Evolutionary conservation across 148 eudicot species (phyloP).

Genomic region (Polygonum maritimum): DNA sequence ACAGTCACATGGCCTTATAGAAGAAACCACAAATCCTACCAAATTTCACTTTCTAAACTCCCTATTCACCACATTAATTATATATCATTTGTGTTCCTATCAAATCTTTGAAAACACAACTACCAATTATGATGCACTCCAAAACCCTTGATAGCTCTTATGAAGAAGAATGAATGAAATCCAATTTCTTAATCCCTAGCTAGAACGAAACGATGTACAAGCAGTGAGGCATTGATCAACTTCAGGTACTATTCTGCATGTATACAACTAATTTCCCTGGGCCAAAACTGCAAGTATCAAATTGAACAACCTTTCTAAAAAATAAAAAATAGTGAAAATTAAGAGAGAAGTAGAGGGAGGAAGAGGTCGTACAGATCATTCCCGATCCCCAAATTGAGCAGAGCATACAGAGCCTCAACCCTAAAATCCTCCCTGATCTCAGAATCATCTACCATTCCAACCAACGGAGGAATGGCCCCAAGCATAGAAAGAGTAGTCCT

Average conservation of each 20-base stretch:
- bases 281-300: background rate
- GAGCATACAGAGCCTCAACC: conserved; percentile 65
- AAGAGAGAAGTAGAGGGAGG: conserved; percentile 1
- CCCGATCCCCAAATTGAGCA: conserved; percentile 78
- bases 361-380: conserved; percentile 52
- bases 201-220: background rate
- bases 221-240: background rate
- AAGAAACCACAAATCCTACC: conserved; percentile 1
- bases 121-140: background rate
- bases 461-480: conserved; percentile 89
- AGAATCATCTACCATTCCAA: conserved; percentile 38
- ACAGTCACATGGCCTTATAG: background rate
- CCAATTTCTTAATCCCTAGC: background rate
- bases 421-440: conserved; percentile 17
- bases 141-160: background rate
- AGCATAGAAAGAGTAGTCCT: conserved; percentile 56
- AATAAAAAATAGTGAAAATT: background rate
- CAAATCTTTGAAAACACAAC: background rate
- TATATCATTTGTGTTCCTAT: background rate
- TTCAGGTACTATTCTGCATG: background rate
- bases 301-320: background rate
- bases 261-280: background rate
- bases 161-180: background rate
- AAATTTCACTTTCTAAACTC: background rate
- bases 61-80: conserved; percentile 1